A percentile compares a stretch with the other conserved stretches of the same genome.
These are phyloP conservation scores for Neurospora cerealis DNA, from an alignment of 495 filamentous ascomycete species.

Conservation along the genomic window DNA sequence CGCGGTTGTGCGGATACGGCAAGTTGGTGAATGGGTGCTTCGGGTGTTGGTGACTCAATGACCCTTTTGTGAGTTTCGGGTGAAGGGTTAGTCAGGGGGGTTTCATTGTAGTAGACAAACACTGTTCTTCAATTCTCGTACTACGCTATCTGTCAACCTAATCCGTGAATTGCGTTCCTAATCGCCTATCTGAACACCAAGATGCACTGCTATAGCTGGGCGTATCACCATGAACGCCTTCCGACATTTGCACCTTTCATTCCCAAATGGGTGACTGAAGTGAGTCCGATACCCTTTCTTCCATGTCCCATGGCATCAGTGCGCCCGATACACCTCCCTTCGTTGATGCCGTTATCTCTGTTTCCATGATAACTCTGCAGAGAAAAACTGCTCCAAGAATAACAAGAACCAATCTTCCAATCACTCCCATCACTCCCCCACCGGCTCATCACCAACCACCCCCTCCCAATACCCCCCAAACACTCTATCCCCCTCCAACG, in stretches of 20 bases:
- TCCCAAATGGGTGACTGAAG: not conserved
- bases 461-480: not conserved
- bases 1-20: not conserved
- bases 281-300: not conserved
- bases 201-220: too few relatives aligned
- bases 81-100: not conserved
- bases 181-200: not conserved
- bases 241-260: not conserved
- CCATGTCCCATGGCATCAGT: not conserved
- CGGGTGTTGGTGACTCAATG: not conserved
- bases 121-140: not conserved
- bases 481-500: not conserved
- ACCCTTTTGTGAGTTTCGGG: not conserved
- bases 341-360: not conserved
- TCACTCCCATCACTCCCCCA: not conserved
- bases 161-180: not conserved
- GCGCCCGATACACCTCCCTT: not conserved
- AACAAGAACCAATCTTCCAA: too few relatives aligned
- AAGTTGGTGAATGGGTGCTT: not conserved
- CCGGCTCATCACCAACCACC: not conserved
- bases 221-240: not conserved
- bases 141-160: not conserved
- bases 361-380: not conserved
- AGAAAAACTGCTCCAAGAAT: too few relatives aligned
- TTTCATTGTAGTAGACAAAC: too few relatives aligned